Evolutionary conservation across 2,329 filamentous ascomycete species (phyloP), one percentile per base, ranked within the genome.

Genomic region (Aspergillus tamarii): DNA sequence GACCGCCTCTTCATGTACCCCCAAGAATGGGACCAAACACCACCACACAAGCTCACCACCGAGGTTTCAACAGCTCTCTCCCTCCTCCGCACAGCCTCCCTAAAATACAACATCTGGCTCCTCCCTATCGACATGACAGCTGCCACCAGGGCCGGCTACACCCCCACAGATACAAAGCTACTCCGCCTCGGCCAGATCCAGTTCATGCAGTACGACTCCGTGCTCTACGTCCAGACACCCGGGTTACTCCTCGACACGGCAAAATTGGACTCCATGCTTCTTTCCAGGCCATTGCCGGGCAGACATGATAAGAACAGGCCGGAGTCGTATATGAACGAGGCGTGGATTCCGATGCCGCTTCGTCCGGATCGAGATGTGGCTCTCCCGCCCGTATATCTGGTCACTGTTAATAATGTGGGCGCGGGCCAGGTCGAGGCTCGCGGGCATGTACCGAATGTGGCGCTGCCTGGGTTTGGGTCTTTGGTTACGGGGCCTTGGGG

Each of bases 1-100:
- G 79, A 81, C 43, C 77, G 78, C 12, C 69, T 83, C n/a, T 78
- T 82, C 55, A 76, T 83, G 66, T 83, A 83, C 66, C 81, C 81
- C 9, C 71, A 76, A 61, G 77, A 80, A 64, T 82, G 81, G 81
- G 81, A 83, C 60, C 59, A 67, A 19, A 73, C 71, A 68, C 68
- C 68, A 32, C 63, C 67, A 2, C 65, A 66, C 23, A 60, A 66
- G 26, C 69, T 71, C 7, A 67, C 74, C 0, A 68, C 73, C 36
- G 66, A 70, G 2, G 69, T 79, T 55, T 65, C 72, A 1, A 70
- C 69, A 16, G 78, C 78, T 0, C 67, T 83, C 26, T 73, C 74
- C 1, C 70, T 78, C 32, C 74, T 83, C 39, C 76, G 76, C 55
- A 66, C 73, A 16, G 74, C 80, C 4, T 78, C 78, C 58, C 73